Percentiles rank a stretch among this genome's conserved stretches.
phyloP scores from a whole-genome alignment of 139 green algal genomes.

The Auxenochlorella protothecoides region DNA sequence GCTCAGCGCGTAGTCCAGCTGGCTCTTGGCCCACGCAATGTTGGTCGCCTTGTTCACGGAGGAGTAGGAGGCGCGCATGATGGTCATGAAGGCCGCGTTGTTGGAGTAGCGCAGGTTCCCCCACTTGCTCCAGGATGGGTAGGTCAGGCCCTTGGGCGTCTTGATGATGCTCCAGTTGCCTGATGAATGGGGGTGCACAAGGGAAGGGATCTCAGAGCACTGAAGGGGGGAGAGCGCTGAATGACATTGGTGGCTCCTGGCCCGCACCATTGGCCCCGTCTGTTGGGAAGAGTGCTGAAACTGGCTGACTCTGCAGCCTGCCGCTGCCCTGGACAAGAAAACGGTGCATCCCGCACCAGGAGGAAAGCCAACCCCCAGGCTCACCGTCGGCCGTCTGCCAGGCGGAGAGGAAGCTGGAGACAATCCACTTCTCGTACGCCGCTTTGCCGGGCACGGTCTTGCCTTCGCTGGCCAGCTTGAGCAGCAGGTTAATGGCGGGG shows the following conservation, averaged over 20 bases:
- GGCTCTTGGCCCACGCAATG: conserved; percentile 4
- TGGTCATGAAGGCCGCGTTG: conserved; percentile 2
- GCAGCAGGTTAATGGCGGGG: conserved; percentile 5
- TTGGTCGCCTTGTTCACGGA: neutral
- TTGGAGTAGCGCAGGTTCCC: conserved; percentile 5
- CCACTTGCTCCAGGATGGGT: conserved; percentile 4
- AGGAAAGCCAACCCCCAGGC: too few relatives aligned
- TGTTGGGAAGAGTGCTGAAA: too few relatives aligned
- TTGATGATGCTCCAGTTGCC: conserved; percentile 6
- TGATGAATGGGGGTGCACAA: too few relatives aligned
- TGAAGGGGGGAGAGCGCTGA: too few relatives aligned
- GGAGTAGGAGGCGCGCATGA: conserved; percentile 4
- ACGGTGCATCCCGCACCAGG: too few relatives aligned
- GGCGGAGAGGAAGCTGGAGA: conserved; percentile 7
- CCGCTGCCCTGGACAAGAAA: too few relatives aligned
- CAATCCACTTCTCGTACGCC: conserved; percentile 4
- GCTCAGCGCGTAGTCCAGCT: conserved; percentile 33
- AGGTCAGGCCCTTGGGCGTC: conserved; percentile 1
- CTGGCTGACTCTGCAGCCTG: too few relatives aligned
- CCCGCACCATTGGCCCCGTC: too few relatives aligned
- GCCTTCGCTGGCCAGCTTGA: conserved; percentile 1
- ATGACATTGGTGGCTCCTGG: too few relatives aligned
- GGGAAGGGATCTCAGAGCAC: too few relatives aligned
- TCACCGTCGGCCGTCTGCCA: neutral
- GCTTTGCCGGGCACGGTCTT: neutral